Conservation (phyloP, 768 basidiomycete species). For the Ramaria rubella region DNA sequence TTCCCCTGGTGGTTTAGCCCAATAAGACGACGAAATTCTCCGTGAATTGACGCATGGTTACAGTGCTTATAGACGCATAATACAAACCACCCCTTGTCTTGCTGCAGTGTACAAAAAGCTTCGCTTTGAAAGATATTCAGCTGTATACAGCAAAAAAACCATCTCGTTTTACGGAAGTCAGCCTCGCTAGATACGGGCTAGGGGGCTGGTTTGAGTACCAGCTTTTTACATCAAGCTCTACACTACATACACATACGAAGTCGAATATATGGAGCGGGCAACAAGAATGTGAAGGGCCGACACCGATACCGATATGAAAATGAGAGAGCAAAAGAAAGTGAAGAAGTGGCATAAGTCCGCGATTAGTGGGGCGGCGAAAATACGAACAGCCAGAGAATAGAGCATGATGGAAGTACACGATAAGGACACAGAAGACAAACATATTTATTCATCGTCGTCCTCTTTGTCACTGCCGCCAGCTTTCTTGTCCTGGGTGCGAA, state of each 20-base stretch:
- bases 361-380: constrained; percentile 1
- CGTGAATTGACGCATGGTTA: too few species aligned
- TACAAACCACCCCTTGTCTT: too few species aligned
- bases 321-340: neutral
- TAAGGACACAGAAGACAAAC: neutral
- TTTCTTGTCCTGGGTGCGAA: constrained; percentile 26
- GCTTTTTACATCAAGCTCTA: constrained; percentile 9
- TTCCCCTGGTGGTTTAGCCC: too few species aligned
- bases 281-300: neutral
- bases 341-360: neutral
- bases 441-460: constrained; percentile 39
- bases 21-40: too few species aligned
- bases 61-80: too few species aligned
- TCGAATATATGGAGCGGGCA: constrained; percentile 5
- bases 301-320: neutral
- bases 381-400: neutral
- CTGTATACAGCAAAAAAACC: too few species aligned
- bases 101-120: too few species aligned
- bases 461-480: constrained; percentile 34
- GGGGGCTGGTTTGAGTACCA: neutral
- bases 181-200: too few species aligned
- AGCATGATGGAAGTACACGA: neutral
- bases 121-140: too few species aligned
- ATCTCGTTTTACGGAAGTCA: too few species aligned
- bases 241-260: constrained; percentile 9